Conservation (phyloP, 2,329 filamentous ascomycete species). For the Cladosporium sp. region DNA sequence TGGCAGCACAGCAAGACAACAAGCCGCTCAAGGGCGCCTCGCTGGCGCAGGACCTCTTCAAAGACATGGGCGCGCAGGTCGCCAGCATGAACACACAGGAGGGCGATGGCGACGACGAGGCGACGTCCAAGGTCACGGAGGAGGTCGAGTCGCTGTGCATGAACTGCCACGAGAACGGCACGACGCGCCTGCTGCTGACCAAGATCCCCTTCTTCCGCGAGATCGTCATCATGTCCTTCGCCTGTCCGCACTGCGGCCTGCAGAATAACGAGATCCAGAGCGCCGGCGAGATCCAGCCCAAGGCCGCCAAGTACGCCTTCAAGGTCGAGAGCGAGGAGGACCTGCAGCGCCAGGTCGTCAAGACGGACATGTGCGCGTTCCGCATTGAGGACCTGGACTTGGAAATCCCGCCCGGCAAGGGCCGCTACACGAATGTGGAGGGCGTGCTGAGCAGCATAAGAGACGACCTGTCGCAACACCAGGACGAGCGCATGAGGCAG, state of each 20-base stretch:
- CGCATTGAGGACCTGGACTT: constrained; percentile 87
- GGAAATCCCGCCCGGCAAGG: constrained; percentile 84
- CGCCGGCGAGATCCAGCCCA: constrained; percentile 84
- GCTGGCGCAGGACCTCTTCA: constrained; percentile 44
- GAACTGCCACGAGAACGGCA: constrained; percentile 56
- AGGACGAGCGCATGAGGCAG: constrained; percentile 72
- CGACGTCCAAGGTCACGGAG: constrained; percentile 45
- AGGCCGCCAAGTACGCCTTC: constrained; percentile 77
- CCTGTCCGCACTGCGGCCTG: constrained; percentile 81
- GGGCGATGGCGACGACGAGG: constrained; percentile 32
- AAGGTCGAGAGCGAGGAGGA: constrained; percentile 67
- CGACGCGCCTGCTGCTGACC: constrained; percentile 79
- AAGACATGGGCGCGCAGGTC: constrained; percentile 47
- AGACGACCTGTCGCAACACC: constrained; percentile 73
- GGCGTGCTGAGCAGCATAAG: constrained; percentile 73
- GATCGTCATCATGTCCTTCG: constrained; percentile 94
- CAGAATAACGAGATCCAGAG: constrained; percentile 92
- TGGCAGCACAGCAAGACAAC: constrained; percentile 1
- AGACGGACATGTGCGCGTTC: constrained; percentile 79
- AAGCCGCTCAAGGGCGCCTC: constrained; percentile 13
- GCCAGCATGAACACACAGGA: constrained; percentile 31
- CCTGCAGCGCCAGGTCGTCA: constrained; percentile 81
- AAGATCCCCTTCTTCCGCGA: constrained; percentile 96
- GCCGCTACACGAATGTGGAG: constrained; percentile 90
- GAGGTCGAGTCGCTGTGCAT: constrained; percentile 50